phyloP scores from a whole-genome alignment of 139 green algal genomes.

The Micractinium sp. region DNA sequence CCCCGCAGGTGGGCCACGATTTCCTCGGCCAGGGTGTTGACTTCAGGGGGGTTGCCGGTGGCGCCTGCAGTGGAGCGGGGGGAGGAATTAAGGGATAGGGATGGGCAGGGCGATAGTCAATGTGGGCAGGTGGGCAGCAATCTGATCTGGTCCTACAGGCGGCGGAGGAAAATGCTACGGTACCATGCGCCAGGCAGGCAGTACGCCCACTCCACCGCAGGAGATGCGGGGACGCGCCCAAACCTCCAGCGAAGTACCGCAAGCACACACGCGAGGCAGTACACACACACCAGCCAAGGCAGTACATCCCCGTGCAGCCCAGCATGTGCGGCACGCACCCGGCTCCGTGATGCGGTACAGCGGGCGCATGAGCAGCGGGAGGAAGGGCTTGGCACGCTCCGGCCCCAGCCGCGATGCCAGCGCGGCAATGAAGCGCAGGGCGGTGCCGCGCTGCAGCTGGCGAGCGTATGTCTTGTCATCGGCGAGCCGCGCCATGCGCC shows the following conservation, averaged over 20 bases:
- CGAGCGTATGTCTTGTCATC: conserved; percentile 60
- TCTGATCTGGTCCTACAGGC: too few relatives aligned
- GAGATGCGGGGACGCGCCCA: too few relatives aligned
- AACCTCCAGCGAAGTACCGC: too few relatives aligned
- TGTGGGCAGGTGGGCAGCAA: neutral
- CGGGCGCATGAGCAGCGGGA: conserved; percentile 73
- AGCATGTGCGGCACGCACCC: neutral
- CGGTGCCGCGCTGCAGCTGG: conserved; percentile 63
- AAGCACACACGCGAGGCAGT: too few relatives aligned
- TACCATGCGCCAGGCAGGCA: too few relatives aligned
- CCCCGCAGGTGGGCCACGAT: conserved; percentile 77
- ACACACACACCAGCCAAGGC: too few relatives aligned
- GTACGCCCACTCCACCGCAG: too few relatives aligned
- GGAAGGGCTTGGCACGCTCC: conserved; percentile 58
- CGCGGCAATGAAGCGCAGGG: conserved; percentile 84
- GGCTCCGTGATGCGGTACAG: conserved; percentile 83
- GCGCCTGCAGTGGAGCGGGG: neutral
- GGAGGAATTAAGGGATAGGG: too few relatives aligned
- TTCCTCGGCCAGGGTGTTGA: conserved; percentile 64
- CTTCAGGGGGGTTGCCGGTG: conserved; percentile 43
- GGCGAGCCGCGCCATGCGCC: conserved; percentile 73
- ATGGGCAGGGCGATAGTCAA: neutral
- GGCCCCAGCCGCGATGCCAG: conserved; percentile 59
- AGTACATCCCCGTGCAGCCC: neutral
- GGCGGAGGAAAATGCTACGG: too few relatives aligned